Conservation (phyloP, 2,329 filamentous ascomycete genomes). For the Didymosphaeria variabile region DNA sequence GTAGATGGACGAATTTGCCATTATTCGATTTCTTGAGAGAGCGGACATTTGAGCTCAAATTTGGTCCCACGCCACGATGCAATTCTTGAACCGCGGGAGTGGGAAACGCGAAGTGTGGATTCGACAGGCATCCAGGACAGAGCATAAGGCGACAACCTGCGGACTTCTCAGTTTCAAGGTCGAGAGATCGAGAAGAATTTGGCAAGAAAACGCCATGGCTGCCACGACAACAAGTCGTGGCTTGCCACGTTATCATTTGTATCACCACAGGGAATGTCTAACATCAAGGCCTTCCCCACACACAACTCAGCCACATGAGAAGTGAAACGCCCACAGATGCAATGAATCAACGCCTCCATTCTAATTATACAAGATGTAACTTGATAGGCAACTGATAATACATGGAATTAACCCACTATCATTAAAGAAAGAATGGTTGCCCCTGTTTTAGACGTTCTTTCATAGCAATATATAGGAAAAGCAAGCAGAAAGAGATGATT, state of each 20-base stretch:
- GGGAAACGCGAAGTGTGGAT: background rate
- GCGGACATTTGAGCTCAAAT: conserved; percentile 23
- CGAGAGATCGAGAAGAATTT: background rate
- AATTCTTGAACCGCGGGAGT: background rate
- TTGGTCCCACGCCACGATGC: background rate
- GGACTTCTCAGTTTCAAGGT: background rate
- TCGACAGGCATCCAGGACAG: background rate
- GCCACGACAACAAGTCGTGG: background rate
- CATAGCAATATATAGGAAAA: conserved; percentile 19
- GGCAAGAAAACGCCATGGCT: background rate
- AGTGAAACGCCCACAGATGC: background rate
- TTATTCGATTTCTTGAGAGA: background rate
- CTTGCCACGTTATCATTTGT: background rate
- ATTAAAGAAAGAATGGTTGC: conserved; percentile 48
- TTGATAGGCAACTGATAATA: conserved; percentile 48
- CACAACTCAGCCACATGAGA: background rate
- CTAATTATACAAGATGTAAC: conserved; percentile 18
- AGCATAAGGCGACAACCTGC: background rate
- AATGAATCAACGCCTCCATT: background rate
- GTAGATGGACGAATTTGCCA: background rate
- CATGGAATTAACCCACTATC: conserved; percentile 45
- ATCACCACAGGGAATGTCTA: background rate
- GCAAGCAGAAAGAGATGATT: conserved; percentile 10
- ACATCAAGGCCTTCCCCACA: background rate
- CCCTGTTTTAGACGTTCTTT: conserved; percentile 38